Evolutionary conservation across 2,329 filamentous ascomycete species (phyloP), one percentile per base, ranked within the genome.

Genomic region (Leptodontidium sp.): DNA sequence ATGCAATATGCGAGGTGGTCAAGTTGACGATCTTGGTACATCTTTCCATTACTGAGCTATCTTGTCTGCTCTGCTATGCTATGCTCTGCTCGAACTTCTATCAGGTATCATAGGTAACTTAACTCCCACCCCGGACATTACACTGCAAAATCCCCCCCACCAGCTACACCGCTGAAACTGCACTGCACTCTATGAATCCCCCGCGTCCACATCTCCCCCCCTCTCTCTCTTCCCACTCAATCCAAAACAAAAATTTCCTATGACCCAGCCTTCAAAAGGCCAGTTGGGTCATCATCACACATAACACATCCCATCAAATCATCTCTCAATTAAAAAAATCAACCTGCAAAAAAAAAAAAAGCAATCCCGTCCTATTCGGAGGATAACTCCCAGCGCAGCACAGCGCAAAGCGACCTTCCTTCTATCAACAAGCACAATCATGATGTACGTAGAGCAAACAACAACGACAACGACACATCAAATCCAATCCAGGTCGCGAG

Each of bases 371-470:
- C 21, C 15, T 15, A n/a, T n/a, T 21, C 49, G n/a, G 35, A 40
- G n/a, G 35, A 40, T 40, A 1, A 32, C 55, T 55, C 35, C 17
- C 55, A 58, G 55, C 8, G 8, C n/a, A 58, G n/a, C 21, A 21
- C 57, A 43, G 38, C 4, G 26, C 2, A 24, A 24, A 26, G 4
- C 4, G 21, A 43, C 35, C 4, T 58, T 45, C 35, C 4, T 58
- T 45, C 57, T 59, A 59, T 59, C 9, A 59, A 59, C 55, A 58
- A 17, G 38, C 57, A 45, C 55, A 58, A 59, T 59, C 57, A 59
- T 59, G 21, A 59, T 59, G 57, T 59, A 40, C 57, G 24, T 45
- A n/a, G 47, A n/a, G 47, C 47, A 50, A 50, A n/a, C 17, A 17
- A 4, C 17, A n/a, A 12, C 47, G 8, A 6, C 17, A n/a, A 26